Conservation (phyloP, 371 early-diverging fungal genomes). For the Capillidium rhysosporum region DNA sequence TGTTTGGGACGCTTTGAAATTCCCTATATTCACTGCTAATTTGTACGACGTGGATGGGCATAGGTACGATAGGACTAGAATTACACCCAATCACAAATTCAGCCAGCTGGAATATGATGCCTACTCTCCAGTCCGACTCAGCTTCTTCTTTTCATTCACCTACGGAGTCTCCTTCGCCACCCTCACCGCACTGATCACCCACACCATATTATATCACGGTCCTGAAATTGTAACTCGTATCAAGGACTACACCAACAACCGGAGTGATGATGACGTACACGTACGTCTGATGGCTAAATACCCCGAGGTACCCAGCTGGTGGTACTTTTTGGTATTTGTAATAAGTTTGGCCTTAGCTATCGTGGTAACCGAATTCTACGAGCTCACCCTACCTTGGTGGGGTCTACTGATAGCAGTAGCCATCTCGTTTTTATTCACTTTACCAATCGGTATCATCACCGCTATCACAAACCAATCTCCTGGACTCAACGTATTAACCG, state of each 20-base stretch:
- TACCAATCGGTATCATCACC: conserved; percentile 61
- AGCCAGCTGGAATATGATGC: not conserved
- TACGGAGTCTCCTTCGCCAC: conserved; percentile 27
- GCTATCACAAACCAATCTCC: conserved; percentile 48
- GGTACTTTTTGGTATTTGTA: conserved; percentile 42
- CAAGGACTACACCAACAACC: conserved; percentile 12
- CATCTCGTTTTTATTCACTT: conserved; percentile 36
- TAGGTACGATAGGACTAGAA: conserved; percentile 12
- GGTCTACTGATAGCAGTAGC: conserved; percentile 42
- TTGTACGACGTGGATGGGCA: conserved; percentile 22
- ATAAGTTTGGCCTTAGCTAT: conserved; percentile 37
- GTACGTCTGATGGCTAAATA: conserved; percentile 23
- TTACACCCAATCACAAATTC: not conserved
- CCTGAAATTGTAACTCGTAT: conserved; percentile 19
- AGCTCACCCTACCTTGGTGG: conserved; percentile 43
- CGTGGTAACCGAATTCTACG: conserved; percentile 30
- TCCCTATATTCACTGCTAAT: conserved; percentile 9
- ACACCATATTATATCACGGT: conserved; percentile 28
- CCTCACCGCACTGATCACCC: conserved; percentile 26
- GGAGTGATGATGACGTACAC: conserved; percentile 23
- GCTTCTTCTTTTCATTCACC: conserved; percentile 35
- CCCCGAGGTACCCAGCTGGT: conserved; percentile 46
- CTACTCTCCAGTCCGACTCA: conserved; percentile 26
- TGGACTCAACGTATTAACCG: conserved; percentile 50
- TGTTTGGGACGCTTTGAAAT: conserved; percentile 13